Evolutionary conservation across 1,284 basidiomycete genomes (phyloP).

Genomic region (Apiotrichum sp.): DNA sequence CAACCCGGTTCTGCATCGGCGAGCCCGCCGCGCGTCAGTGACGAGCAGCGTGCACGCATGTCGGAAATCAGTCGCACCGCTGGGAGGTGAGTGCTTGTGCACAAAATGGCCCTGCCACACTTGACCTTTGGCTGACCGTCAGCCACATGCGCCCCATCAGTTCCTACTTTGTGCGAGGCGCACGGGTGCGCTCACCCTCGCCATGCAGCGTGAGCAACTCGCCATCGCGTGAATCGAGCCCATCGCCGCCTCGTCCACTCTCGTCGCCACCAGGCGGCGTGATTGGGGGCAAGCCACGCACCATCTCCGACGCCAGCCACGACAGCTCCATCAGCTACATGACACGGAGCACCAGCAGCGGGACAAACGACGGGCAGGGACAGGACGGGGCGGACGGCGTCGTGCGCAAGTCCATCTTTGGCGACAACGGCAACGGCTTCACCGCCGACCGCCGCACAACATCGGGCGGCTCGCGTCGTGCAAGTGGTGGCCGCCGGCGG

Average conservation of each 20-base stretch:
- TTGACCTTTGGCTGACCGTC: not conserved
- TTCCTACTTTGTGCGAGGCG: not conserved
- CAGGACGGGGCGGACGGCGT: not conserved
- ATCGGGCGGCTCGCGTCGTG: not conserved
- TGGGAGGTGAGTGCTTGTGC: constrained; percentile 9
- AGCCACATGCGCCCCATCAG: constrained; percentile 5
- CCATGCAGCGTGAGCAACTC: not conserved
- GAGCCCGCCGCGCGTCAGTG: not conserved
- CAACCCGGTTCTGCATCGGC: not conserved
- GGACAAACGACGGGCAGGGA: not conserved
- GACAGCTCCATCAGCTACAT: not conserved
- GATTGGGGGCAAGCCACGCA: not conserved
- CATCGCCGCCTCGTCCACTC: not conserved
- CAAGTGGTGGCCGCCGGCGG: not conserved
- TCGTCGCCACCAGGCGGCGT: constrained; percentile 3
- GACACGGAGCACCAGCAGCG: not conserved
- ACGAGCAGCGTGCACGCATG: constrained; percentile 12
- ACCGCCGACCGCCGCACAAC: not conserved
- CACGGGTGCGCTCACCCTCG: not conserved
- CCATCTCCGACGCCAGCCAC: not conserved
- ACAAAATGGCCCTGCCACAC: not conserved
- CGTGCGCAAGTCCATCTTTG: constrained; percentile 2
- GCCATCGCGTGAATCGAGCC: not conserved
- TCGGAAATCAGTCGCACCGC: constrained; percentile 13
- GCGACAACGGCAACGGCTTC: not conserved